Conservation (phyloP, 192 early-diverging fungal species). For the Backusella sp. region DNA sequence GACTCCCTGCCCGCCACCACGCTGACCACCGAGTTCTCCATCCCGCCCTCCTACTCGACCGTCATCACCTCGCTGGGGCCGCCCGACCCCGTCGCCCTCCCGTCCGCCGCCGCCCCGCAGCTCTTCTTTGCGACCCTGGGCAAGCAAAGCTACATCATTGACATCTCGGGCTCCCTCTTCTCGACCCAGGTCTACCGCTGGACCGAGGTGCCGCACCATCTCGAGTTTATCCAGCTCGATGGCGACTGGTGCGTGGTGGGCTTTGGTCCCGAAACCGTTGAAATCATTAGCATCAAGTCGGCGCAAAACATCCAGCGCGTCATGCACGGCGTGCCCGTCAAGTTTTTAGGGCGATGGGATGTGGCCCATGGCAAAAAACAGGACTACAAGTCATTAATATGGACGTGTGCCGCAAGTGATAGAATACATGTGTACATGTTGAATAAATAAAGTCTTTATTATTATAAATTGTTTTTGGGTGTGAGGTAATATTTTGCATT, state of each 20-base stretch:
- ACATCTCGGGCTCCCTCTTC: constrained; percentile 30
- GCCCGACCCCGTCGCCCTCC: constrained; percentile 28
- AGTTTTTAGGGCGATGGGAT: constrained; percentile 29
- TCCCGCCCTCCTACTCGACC: constrained; percentile 33
- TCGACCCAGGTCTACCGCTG: constrained; percentile 27
- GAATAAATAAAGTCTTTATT: background rate
- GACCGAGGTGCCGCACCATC: constrained; percentile 22
- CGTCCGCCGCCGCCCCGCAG: constrained; percentile 28
- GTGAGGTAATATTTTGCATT: background rate
- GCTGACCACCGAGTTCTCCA: constrained; percentile 30
- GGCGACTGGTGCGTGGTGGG: constrained; percentile 31
- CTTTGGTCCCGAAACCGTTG: constrained; percentile 21
- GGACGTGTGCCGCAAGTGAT: constrained; percentile 23
- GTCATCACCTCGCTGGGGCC: constrained; percentile 18
- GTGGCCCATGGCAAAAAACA: background rate
- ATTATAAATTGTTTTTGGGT: background rate
- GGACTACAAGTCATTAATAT: constrained; percentile 17
- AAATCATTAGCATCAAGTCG: constrained; percentile 24
- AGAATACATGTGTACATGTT: constrained; percentile 34
- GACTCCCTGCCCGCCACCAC: constrained; percentile 24
- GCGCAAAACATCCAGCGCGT: constrained; percentile 20
- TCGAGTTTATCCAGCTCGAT: constrained; percentile 22
- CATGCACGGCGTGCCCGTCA: constrained; percentile 20
- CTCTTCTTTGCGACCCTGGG: constrained; percentile 33
- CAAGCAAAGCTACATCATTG: constrained; percentile 31